Base-by-base conservation (phyloP, 2,329 filamentous ascomycete species). In the Drechslerella dactyloides region DNA sequence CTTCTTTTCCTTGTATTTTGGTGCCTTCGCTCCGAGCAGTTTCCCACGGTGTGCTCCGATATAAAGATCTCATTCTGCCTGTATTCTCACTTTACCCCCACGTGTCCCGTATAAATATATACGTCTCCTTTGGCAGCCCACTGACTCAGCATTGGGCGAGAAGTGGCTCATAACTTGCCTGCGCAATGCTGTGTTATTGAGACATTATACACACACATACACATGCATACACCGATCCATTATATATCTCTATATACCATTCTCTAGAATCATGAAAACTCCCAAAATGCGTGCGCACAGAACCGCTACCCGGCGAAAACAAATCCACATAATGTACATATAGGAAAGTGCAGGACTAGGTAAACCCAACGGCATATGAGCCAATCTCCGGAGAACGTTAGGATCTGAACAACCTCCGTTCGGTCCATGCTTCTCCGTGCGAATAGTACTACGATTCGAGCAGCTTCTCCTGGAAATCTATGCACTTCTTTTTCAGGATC, bases 401-500 rank as follows among this genome's bases (percentile, higher is more conserved):
- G 27, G 23, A 27, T 24, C 13, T 17, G 30, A 23, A 56, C 53
- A 30, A 52, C 11, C 35, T 44, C 30, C 40, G 33, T 21, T 27
- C 33, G 11, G 6, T 21, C 55, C 37, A 52, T 27, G 33, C 15
- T 65, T 53, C 51, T 52, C 55, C 21, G 7, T 57, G 50, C 15
- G 68, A 65, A 60, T 40, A 30, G 15, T 30, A 44, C 60, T 72
- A 72, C 15, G 60, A 72, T 48, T 73, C 69, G 35, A 68, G 24
- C 35, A 73, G 69, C 44, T 63, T 73, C 54, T 68, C 69, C 51
- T 73, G 69, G 58, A 73, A 73, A 37, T 73, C 63, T 42, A 64
- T 53, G 75, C 90, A 94, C 83, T 97, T 97, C 77, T 86, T 83
- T 83, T 93, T 96, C 74, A 99, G 82, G 76, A 91, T 83, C 81